Evolutionary conservation across 345 rosid species (phyloP).

Genomic region (Eucalyptus erythrocorys): DNA sequence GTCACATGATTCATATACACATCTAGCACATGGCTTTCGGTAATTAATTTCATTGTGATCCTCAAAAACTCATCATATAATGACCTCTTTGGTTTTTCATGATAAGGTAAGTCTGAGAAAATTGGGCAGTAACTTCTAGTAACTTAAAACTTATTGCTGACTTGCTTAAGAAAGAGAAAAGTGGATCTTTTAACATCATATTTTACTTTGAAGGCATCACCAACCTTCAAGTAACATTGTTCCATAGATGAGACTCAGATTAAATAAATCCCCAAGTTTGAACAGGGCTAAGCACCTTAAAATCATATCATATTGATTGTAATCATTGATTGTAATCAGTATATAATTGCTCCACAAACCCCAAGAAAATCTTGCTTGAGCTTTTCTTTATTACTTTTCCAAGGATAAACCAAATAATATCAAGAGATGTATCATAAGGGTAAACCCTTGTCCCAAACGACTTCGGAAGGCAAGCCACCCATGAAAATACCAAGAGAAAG

Average conservation of each 20-base stretch:
- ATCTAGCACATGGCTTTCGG: background rate
- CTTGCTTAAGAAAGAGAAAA: background rate
- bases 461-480: background rate
- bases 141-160: background rate
- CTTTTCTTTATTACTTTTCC: background rate
- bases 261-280: background rate
- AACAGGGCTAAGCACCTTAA: background rate
- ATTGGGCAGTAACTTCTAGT: background rate
- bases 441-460: background rate
- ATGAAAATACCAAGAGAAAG: background rate
- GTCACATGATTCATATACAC: background rate
- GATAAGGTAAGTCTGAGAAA: background rate
- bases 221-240: background rate
- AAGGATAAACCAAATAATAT: background rate
- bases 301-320: background rate
- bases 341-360: background rate
- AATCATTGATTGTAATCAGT: background rate
- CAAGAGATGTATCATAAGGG: background rate
- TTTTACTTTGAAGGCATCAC: background rate
- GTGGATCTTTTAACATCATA: background rate
- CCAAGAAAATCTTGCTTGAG: background rate
- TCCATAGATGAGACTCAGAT: background rate
- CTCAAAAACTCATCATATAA: background rate
- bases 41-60: background rate
- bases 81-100: background rate